phyloP scores from a whole-genome alignment of 176 grass and related monocot species.

The Poa pratensis region DNA sequence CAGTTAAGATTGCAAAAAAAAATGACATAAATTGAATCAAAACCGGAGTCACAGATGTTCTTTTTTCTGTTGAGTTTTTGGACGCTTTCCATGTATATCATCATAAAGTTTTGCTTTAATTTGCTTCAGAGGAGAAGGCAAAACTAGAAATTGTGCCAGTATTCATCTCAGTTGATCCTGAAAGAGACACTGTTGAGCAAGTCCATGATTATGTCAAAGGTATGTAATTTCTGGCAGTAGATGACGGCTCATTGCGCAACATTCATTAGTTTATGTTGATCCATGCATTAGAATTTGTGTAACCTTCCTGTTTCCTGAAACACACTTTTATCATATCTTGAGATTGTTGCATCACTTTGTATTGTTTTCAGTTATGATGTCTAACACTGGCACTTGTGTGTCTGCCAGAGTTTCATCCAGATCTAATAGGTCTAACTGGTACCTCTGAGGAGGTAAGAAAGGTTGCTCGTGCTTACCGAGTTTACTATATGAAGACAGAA shows the following conservation, averaged over 20 bases:
- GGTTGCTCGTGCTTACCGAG: conserved; percentile 76
- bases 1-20: not conserved
- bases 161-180: conserved; percentile 94
- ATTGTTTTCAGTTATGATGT: conserved; percentile 8
- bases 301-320: not conserved
- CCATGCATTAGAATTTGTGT: not conserved
- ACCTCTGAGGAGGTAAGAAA: conserved; percentile 66
- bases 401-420: conserved; percentile 53
- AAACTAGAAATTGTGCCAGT: conserved; percentile 86
- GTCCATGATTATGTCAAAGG: conserved; percentile 81
- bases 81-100: not conserved
- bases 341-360: conserved; percentile 10
- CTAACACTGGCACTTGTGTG: conserved; percentile 4
- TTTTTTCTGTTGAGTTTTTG: not conserved
- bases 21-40: not conserved
- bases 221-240: conserved; percentile 35
- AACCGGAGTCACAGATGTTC: not conserved
- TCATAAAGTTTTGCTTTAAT: conserved; percentile 30
- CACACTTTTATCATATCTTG: not conserved
- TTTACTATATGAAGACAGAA: conserved; percentile 97
- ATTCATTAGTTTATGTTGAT: not conserved
- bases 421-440: conserved; percentile 86
- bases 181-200: conserved; percentile 95
- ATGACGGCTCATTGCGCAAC: not conserved
- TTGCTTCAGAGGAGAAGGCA: conserved; percentile 61